phyloP scores from a whole-genome alignment of 768 basidiomycete genomes.

The Pholiota conissans region DNA sequence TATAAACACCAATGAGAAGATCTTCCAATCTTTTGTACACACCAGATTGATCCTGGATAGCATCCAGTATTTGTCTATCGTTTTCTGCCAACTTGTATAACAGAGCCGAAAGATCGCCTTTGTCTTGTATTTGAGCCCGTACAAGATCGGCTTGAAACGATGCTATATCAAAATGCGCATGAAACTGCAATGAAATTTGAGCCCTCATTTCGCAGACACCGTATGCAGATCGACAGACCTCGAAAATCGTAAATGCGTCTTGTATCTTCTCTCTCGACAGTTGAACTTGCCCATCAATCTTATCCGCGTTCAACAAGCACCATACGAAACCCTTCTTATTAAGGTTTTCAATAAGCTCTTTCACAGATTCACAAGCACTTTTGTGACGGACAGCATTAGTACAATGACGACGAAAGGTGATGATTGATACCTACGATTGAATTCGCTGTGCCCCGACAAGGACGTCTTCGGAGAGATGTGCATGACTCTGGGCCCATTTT shows the following conservation, averaged over 20 bases:
- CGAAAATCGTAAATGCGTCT: background rate
- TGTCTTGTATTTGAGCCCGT: conserved; percentile 3
- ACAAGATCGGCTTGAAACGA: conserved; percentile 1
- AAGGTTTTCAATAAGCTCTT: background rate
- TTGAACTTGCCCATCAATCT: conserved; percentile 2
- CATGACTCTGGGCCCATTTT: background rate
- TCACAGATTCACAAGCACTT: conserved; percentile 3
- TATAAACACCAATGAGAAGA: conserved; percentile 1
- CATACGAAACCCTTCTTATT: conserved; percentile 2
- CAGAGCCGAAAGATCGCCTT: background rate
- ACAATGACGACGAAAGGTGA: background rate
- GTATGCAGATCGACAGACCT: background rate
- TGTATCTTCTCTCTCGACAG: conserved; percentile 1
- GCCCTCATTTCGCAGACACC: background rate
- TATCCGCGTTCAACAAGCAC: conserved; percentile 2
- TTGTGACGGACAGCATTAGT: background rate
- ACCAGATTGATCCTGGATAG: conserved; percentile 7
- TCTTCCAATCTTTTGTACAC: conserved; percentile 1
- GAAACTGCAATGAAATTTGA: background rate
- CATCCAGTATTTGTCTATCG: background rate
- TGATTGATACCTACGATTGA: background rate
- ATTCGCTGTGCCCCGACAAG: background rate
- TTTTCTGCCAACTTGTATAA: conserved; percentile 3
- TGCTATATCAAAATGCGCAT: background rate
- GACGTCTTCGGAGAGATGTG: background rate